Conservation (phyloP, 371 early-diverging fungal species). For the Chytridiales sp. region DNA sequence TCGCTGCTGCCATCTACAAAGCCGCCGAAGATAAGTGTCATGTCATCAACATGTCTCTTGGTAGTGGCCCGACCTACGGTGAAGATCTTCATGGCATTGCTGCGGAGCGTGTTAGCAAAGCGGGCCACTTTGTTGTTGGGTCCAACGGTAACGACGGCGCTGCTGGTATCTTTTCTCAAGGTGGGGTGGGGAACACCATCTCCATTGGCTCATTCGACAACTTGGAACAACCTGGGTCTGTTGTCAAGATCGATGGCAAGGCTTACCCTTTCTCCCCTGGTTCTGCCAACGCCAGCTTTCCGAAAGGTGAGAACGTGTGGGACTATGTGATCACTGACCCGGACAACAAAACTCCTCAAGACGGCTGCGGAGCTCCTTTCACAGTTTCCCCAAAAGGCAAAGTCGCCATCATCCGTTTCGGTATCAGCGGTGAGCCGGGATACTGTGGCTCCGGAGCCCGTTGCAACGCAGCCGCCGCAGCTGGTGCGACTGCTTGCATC, state of each 20-base stretch:
- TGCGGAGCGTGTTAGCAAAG: too few species aligned
- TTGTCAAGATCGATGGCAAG: background rate
- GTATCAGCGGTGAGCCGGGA: conserved; percentile 3
- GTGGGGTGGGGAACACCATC: conserved; percentile 4
- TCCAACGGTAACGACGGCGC: conserved; percentile 41
- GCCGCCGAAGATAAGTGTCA: conserved; percentile 67
- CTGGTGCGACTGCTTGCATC: conserved; percentile 36
- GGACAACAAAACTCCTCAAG: background rate
- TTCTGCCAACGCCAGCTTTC: too few species aligned
- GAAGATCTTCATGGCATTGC: conserved; percentile 3
- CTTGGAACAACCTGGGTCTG: background rate
- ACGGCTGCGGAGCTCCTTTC: background rate
- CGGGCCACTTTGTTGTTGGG: conserved; percentile 27
- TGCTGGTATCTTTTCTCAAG: conserved; percentile 22
- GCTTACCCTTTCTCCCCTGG: background rate
- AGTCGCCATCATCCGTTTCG: conserved; percentile 18
- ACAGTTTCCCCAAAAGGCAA: conserved; percentile 9
- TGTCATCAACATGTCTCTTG: conserved; percentile 65
- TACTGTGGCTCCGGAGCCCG: conserved; percentile 7
- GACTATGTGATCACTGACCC: too few species aligned
- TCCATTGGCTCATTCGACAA: conserved; percentile 25
- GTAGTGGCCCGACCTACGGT: conserved; percentile 60
- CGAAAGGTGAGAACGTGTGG: too few species aligned
- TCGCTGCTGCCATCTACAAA: conserved; percentile 48
- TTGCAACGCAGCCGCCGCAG: conserved; percentile 20